Conservation (phyloP, 305 asterid species). For the Petunia hybrid region DNA sequence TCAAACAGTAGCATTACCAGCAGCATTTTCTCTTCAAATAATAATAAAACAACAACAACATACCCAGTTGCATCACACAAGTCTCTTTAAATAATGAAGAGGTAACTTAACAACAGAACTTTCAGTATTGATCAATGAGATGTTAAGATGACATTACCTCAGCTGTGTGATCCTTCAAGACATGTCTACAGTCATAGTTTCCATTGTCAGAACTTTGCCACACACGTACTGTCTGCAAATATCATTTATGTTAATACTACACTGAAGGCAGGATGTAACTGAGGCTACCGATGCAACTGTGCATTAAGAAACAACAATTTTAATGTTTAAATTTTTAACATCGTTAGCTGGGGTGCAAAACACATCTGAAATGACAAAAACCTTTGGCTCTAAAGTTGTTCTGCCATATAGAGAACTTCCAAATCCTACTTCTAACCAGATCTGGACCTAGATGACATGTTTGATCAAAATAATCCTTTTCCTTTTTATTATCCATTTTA, state of each 20-base stretch:
- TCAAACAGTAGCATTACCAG: not conserved
- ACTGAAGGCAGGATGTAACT: not conserved
- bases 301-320: not conserved
- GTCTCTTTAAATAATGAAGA: not conserved
- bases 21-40: not conserved
- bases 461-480: slow-evolving; percentile 19
- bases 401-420: not conserved
- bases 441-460: not conserved
- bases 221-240: slow-evolving; percentile 89
- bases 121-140: not conserved
- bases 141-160: slow-evolving; percentile 58
- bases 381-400: slow-evolving; percentile 21
- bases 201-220: slow-evolving; percentile 90
- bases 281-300: slow-evolving; percentile 13
- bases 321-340: not conserved
- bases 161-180: slow-evolving; percentile 88
- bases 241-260: not conserved
- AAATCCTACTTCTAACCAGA: slow-evolving; percentile 21
- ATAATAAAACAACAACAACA: not conserved
- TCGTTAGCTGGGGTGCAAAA: not conserved
- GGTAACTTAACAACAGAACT: not conserved
- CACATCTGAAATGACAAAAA: not conserved
- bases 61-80: no score
- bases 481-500: not conserved
- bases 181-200: slow-evolving; percentile 66